phyloP scores from a whole-genome alignment of 2,329 filamentous ascomycete genomes.

The Thyridium curvatum region DNA sequence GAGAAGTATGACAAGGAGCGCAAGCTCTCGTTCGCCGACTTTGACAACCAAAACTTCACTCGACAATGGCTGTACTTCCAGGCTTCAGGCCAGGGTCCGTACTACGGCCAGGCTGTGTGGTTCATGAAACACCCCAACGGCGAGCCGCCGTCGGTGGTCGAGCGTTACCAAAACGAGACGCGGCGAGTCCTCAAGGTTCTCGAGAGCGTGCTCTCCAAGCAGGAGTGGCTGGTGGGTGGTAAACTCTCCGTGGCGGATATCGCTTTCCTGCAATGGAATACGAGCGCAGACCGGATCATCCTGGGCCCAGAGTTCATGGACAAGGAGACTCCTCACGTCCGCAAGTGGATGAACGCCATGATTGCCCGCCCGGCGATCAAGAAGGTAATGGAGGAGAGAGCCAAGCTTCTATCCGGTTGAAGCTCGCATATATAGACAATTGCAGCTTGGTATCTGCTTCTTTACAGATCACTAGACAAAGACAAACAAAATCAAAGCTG shows the following conservation, averaged over 20 bases:
- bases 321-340: conserved; percentile 1
- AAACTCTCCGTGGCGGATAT: conserved; percentile 4
- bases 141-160: not conserved
- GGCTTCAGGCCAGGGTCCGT: conserved; percentile 34
- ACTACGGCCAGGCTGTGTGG: conserved; percentile 27
- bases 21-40: conserved; percentile 29
- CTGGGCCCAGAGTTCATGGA: conserved; percentile 3
- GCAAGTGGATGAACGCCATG: conserved; percentile 3
- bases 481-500: no score
- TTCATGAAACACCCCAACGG: conserved; percentile 6
- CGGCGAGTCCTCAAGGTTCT: conserved; percentile 14
- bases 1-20: conserved; percentile 35
- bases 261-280: conserved; percentile 4
- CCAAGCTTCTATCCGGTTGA: conserved; percentile 1
- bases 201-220: conserved; percentile 21
- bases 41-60: conserved; percentile 24
- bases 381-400: conserved; percentile 1
- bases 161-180: conserved; percentile 2
- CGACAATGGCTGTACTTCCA: conserved; percentile 39
- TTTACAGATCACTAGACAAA: no score
- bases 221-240: conserved; percentile 4
- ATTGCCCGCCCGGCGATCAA: conserved; percentile 2
- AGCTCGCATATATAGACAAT: no score
- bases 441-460: no score
- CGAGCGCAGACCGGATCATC: conserved; percentile 4